Evolutionary conservation across 768 basidiomycete genomes (phyloP).

Genomic region (Rhodosporidiobolus sp.): DNA sequence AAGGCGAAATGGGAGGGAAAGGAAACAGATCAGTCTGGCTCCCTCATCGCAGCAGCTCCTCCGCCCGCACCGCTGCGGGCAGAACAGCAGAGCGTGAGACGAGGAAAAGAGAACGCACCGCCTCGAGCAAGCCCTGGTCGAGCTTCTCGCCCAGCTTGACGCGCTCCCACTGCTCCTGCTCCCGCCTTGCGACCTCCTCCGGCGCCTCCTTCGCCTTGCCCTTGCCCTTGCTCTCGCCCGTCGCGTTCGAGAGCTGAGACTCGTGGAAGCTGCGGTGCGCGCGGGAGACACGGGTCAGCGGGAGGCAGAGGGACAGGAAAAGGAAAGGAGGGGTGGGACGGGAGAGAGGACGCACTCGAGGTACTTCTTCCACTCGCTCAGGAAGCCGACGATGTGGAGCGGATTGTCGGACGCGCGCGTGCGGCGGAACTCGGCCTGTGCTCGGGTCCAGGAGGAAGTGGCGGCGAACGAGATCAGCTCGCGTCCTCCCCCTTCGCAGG

Average conservation of each 20-base stretch:
- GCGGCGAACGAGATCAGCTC: no score
- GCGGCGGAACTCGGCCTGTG: slow-evolving; percentile 71
- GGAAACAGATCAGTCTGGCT: not conserved
- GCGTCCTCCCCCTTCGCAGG: no score
- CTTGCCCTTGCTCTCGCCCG: not conserved
- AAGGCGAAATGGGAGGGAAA: not conserved
- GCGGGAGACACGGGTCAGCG: not conserved
- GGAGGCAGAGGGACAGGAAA: slow-evolving; percentile 50
- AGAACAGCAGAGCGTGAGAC: not conserved
- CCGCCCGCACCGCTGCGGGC: no score
- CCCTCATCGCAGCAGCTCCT: no score
- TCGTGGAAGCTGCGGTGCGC: slow-evolving; percentile 15
- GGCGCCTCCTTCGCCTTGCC: not conserved
- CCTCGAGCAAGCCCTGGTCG: slow-evolving; percentile 69
- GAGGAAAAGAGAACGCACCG: slow-evolving; percentile 54
- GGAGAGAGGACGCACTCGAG: slow-evolving; percentile 60
- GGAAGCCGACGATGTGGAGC: slow-evolving; percentile 85
- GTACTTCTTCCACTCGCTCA: slow-evolving; percentile 93
- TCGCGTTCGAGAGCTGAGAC: not conserved
- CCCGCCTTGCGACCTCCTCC: not conserved
- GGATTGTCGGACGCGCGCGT: slow-evolving; percentile 79
- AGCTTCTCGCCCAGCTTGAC: slow-evolving; percentile 58
- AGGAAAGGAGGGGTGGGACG: no score
- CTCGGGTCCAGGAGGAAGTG: no score
- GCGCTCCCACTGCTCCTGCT: slow-evolving; percentile 52